These are phyloP conservation scores for Phytopythium boreale DNA, from an alignment of 352 stramenopile genomes.

Conservation along the genomic window DNA sequence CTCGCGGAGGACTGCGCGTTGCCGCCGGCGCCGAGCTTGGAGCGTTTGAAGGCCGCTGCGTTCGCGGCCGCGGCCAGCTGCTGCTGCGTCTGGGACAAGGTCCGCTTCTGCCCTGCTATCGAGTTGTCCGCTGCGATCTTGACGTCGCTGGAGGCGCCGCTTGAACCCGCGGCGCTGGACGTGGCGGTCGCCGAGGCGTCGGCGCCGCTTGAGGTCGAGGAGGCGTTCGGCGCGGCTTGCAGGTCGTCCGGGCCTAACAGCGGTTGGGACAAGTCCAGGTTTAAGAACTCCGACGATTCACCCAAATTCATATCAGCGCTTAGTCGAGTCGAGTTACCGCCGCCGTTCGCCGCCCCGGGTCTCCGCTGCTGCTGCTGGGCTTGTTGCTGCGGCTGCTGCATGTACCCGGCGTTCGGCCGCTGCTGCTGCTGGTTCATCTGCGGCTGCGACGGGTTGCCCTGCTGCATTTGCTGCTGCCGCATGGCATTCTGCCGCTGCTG, in stretches of 20 bases:
- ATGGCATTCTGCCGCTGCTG: constrained; percentile 57
- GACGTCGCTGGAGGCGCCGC: constrained; percentile 14
- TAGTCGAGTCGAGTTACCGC: constrained; percentile 23
- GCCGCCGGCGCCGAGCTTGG: constrained; percentile 50
- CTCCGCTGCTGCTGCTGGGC: constrained; percentile 13
- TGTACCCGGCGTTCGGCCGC: neutral
- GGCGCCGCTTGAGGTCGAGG: constrained; percentile 11
- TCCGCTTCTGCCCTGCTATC: constrained; percentile 56
- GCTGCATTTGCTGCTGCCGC: constrained; percentile 11
- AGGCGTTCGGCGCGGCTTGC: constrained; percentile 21
- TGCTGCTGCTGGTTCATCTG: constrained; percentile 4
- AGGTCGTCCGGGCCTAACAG: constrained; percentile 67
- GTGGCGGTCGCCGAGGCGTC: constrained; percentile 8
- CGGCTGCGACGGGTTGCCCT: constrained; percentile 1
- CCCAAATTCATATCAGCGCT: constrained; percentile 56
- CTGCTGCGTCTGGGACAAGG: constrained; percentile 76
- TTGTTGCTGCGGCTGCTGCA: constrained; percentile 5
- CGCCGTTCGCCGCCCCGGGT: constrained; percentile 7
- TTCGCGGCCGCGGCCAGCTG: constrained; percentile 80
- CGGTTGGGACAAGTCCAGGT: constrained; percentile 71
- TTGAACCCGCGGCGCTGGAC: constrained; percentile 26
- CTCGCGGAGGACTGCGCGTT: constrained; percentile 18
- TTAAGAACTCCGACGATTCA: constrained; percentile 80
- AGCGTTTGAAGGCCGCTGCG: constrained; percentile 78
- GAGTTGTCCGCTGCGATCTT: constrained; percentile 29